These are phyloP conservation scores for Sarocladium strictum DNA, from an alignment of 2,329 filamentous ascomycete genomes.

Conservation along the genomic window DNA sequence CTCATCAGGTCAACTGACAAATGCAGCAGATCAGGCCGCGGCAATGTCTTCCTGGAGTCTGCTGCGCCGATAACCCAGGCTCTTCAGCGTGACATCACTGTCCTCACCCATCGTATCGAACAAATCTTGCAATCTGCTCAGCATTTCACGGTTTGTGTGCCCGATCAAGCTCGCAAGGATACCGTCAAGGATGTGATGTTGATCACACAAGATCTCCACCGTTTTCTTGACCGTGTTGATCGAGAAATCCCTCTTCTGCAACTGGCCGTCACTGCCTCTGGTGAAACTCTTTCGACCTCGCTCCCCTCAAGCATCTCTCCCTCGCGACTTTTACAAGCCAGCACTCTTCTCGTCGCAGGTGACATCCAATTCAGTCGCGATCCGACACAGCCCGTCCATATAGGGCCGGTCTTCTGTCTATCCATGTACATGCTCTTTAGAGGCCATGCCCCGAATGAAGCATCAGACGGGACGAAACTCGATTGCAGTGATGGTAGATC, in stretches of 20 bases:
- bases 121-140: slow-evolving; percentile 15
- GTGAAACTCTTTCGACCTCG: slow-evolving; percentile 75
- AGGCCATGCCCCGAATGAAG: slow-evolving; percentile 53
- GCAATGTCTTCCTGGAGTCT: slow-evolving; percentile 65
- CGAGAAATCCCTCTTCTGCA: slow-evolving; percentile 88
- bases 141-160: slow-evolving; percentile 10
- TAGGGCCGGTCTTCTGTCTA: slow-evolving; percentile 79
- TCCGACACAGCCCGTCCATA: slow-evolving; percentile 62
- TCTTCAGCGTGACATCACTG: slow-evolving; percentile 76
- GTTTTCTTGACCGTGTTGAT: slow-evolving; percentile 72
- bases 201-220: slow-evolving; percentile 71
- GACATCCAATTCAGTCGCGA: slow-evolving; percentile 74
- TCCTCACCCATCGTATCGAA: slow-evolving; percentile 69
- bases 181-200: slow-evolving; percentile 48
- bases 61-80: slow-evolving; percentile 78
- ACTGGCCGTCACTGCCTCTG: slow-evolving; percentile 88
- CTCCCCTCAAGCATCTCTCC: slow-evolving; percentile 81
- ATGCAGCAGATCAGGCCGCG: slow-evolving; percentile 40
- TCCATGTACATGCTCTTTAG: slow-evolving; percentile 95
- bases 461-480: neutral
- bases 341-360: slow-evolving; percentile 80
- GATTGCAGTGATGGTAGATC: neutral
- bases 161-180: slow-evolving; percentile 32
- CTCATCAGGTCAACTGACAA: slow-evolving; percentile 3
- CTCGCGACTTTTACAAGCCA: slow-evolving; percentile 85